phyloP scores from a whole-genome alignment of 768 basidiomycete species.

The Rhizopogon rudus region DNA sequence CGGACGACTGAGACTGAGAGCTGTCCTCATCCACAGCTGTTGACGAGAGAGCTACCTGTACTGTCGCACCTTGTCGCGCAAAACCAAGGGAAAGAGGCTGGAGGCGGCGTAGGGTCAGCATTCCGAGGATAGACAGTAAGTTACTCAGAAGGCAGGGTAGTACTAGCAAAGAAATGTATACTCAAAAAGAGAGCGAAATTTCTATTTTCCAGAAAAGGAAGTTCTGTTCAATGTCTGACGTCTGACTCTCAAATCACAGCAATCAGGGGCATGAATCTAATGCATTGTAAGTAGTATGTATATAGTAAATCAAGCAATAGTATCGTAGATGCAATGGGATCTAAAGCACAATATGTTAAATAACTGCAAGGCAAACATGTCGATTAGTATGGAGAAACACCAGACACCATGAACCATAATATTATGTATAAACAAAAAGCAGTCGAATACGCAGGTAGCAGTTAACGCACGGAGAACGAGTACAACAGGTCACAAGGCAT shows the following conservation, averaged over 20 bases:
- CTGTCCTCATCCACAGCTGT: background rate
- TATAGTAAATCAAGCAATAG: slow-evolving; percentile 3
- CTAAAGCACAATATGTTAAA: slow-evolving; percentile 4
- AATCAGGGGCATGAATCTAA: background rate
- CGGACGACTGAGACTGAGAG: background rate
- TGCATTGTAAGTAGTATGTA: background rate
- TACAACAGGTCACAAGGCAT: slow-evolving; percentile 1
- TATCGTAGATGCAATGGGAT: slow-evolving; percentile 3
- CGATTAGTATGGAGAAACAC: slow-evolving; percentile 5
- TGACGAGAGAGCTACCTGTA: slow-evolving; percentile 8
- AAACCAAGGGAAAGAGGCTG: slow-evolving; percentile 5
- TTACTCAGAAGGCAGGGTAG: background rate
- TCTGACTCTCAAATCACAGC: background rate
- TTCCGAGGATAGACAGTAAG: background rate
- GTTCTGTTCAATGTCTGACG: background rate
- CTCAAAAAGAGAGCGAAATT: background rate
- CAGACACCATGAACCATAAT: background rate
- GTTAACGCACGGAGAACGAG: slow-evolving; percentile 4
- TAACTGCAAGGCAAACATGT: slow-evolving; percentile 8
- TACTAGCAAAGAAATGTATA: too few species aligned
- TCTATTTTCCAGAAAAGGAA: background rate
- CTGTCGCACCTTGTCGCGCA: slow-evolving; percentile 3
- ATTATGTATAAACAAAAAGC: slow-evolving; percentile 5
- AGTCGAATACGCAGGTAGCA: slow-evolving; percentile 1
- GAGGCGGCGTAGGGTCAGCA: slow-evolving; percentile 14